Evolutionary conservation across 176 grass and related monocot species (phyloP), one percentile per base, ranked within the genome.

Genomic region (Cenchrus americanus): DNA sequence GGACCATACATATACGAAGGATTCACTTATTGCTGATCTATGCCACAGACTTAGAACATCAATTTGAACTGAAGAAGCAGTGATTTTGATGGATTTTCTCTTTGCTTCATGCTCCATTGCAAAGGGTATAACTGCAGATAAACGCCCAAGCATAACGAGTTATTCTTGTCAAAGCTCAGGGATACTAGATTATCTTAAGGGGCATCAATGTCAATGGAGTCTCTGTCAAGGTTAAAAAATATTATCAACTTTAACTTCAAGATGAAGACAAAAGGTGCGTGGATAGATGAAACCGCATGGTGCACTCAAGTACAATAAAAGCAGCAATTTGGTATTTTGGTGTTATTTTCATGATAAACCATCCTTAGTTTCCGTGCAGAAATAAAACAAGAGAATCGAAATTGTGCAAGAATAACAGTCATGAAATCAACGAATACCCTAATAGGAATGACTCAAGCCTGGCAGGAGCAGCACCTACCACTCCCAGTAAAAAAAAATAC

Each of bases 61-160:
- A 90, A 79, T 72, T 71, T 93, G 54, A 88, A 90, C 69, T 98
- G 92, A 90, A 90, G 88, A 87, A 92, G 88, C 6, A 95, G 93
- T 80, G 87, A 95, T 37, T 90, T 95, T 47, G 95, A 98, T 87
- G 95, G 95, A 75, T 98, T 92, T 37, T 37, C 34, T 37, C 34
- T 37, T 37, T 37, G 92, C 95, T 51, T 88, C 87, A 71, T 98
- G 92, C 83, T 92, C 92, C 19, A 95, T 91, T 44, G 92, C 86
- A 2, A 91, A 90, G 27, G 91, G 92, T 62, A 53, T 95, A 53
- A 30, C 77, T 66, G 88, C 94, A 0, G 85, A 93, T 9, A 92
- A 90, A 17, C 95, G 92, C 21, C 92, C 92, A 10, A 79, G 18
- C 86, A 87, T 62, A 82, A 24, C 65, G 17, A 71, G 44, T 49